A percentile compares a stretch with the other conserved stretches of the same genome.
These are phyloP conservation scores for Dictyostelium brefeldianum DNA, from an alignment of 78 protist genomes.

Conservation along the genomic window DNA sequence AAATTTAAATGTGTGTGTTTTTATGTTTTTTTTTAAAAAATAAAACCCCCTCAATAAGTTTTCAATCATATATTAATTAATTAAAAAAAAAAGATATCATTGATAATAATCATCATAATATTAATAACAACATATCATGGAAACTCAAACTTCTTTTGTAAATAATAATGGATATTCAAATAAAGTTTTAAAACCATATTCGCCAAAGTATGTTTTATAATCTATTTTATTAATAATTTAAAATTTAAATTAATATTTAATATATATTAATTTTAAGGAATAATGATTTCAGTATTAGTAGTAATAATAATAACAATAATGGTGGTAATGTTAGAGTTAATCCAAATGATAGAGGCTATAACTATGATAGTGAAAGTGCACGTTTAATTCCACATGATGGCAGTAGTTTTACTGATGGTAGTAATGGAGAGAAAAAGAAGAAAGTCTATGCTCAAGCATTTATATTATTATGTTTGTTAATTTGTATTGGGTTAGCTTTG, in stretches of 20 bases:
- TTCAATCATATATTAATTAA: neutral
- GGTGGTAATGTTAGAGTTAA: too few species aligned
- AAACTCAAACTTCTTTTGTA: neutral
- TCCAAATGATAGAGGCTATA: too few species aligned
- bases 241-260: too few species aligned
- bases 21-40: neutral
- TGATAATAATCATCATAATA: too few species aligned
- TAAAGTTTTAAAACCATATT: too few species aligned
- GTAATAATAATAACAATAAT: too few species aligned
- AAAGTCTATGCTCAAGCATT: neutral
- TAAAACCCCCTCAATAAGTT: neutral
- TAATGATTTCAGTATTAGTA: too few species aligned
- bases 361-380: neutral
- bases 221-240: too few species aligned
- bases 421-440: neutral
- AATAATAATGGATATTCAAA: neutral
- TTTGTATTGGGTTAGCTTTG: neutral
- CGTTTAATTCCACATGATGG: neutral
- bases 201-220: too few species aligned
- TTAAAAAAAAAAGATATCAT: neutral
- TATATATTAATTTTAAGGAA: too few species aligned
- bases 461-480: neutral
- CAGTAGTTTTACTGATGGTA: neutral
- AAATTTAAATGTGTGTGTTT: neutral
- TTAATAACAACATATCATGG: neutral